phyloP scores from a whole-genome alignment of 1,284 basidiomycete species.

The Cerioporus squamosus region DNA sequence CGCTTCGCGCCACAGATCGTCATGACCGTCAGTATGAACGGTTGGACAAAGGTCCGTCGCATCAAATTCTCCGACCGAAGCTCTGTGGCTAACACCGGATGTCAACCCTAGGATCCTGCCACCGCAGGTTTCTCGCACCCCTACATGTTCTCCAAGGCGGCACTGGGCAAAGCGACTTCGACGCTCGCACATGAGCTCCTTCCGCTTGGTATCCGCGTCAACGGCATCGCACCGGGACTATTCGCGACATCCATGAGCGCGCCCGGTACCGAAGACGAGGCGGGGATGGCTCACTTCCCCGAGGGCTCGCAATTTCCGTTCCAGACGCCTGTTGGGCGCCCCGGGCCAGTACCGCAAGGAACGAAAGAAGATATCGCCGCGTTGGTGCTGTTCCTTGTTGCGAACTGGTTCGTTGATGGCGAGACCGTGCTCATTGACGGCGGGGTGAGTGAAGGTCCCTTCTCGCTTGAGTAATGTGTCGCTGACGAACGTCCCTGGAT shows the following conservation, averaged over 20 bases:
- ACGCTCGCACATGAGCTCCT: constrained; percentile 53
- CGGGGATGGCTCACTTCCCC: constrained; percentile 39
- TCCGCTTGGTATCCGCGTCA: constrained; percentile 54
- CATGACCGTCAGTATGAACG: constrained; percentile 59
- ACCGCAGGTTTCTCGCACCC: constrained; percentile 47
- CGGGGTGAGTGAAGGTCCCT: constrained; percentile 40
- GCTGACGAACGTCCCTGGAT: neutral
- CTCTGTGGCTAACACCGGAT: too few species aligned
- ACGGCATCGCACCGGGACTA: constrained; percentile 51
- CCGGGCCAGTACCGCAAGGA: constrained; percentile 34
- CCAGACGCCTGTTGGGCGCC: constrained; percentile 39
- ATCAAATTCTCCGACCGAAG: too few species aligned
- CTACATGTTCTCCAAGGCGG: constrained; percentile 54
- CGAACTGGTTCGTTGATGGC: constrained; percentile 52
- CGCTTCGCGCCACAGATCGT: constrained; percentile 51
- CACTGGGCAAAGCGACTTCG: constrained; percentile 52
- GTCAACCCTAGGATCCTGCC: constrained; percentile 40
- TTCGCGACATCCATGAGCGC: constrained; percentile 40
- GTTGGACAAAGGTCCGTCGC: constrained; percentile 49
- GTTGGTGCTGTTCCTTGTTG: constrained; percentile 47
- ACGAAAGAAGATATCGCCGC: constrained; percentile 47
- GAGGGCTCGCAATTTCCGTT: constrained; percentile 31
- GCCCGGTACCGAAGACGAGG: constrained; percentile 33
- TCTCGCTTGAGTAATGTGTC: neutral
- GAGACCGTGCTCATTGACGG: constrained; percentile 56